Evolutionary conservation across 2,329 filamentous ascomycete genomes (phyloP), one percentile per base, ranked within the genome.

Genomic region (Trichophyton schoenleinii): DNA sequence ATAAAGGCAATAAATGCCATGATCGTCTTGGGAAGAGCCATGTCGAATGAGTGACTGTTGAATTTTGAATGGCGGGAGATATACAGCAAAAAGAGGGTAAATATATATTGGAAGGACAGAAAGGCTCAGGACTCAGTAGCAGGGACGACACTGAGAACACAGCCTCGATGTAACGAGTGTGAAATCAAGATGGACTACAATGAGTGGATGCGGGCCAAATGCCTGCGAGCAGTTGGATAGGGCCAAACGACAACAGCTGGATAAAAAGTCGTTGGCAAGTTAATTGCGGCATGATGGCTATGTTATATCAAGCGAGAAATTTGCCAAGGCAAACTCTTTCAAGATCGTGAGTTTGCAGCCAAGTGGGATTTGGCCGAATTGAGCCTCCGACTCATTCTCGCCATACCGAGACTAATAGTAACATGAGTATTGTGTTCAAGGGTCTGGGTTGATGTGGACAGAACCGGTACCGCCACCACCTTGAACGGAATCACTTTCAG

Each of bases 151-250:
- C 55, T 42, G 38, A 42, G 38, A 1, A 42, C 49, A 53, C 22
- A 53, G 49, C 11, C 28, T 53, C 28, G 25, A 53, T 25, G 25
- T 2, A 53, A 53, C 22, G 49, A 53, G n/a, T 42, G 55, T 42
- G 28, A 48, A 34, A 57, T 52, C 57, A 57, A 63, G 65, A 38
- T 60, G 42, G 48, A 66, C 68, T 68, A 68, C 67, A 82, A 80
- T 62, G 80, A 83, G 72, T 73, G 80, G 78, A 83, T 80, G 79
- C 79, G 81, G 79, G 80, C 77, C 71, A 77, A 73, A 41, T 52
- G 60, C 61, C 61, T 64, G 49, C 22, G 22, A 18, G 9, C 28
- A 34, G 22, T 53, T 53, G 49, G 49, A 25, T 22, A 25, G 22
- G 49, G 49, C 25, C 49, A 31, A 34, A 53, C 2, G 11, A 25